A percentile compares a stretch with the other conserved stretches of the same genome.
Conservation (phyloP, 2,329 filamentous ascomycete genomes). For the Beauveria varroae region DNA sequence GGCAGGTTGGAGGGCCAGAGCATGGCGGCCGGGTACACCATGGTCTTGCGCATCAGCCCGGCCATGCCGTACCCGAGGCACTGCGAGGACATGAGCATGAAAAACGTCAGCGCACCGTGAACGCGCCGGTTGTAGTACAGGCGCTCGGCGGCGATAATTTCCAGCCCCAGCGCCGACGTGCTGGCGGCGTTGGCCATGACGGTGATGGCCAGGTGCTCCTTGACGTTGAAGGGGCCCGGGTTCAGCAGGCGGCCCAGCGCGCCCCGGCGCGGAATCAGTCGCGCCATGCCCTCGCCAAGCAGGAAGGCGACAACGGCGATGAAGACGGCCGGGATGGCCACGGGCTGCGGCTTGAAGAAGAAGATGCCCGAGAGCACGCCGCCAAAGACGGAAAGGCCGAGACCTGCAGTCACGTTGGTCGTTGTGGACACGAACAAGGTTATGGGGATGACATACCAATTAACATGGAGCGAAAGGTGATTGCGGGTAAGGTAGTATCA, state of each 20-base stretch:
- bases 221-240: conserved; percentile 19
- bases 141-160: conserved; percentile 36
- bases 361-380: conserved; percentile 5
- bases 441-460: background rate
- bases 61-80: conserved; percentile 41
- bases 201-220: conserved; percentile 27
- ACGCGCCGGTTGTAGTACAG: conserved; percentile 37
- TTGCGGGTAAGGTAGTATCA: background rate
- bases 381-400: conserved; percentile 8
- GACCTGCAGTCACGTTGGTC: background rate
- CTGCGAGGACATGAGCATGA: conserved; percentile 40
- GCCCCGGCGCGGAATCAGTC: background rate
- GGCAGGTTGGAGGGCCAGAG: conserved; percentile 21
- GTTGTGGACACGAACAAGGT: background rate
- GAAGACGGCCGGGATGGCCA: conserved; percentile 6
- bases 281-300: conserved; percentile 5
- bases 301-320: conserved; percentile 7
- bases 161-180: conserved; percentile 23
- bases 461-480: conserved; percentile 1
- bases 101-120: conserved; percentile 31
- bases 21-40: conserved; percentile 42
- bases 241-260: conserved; percentile 19
- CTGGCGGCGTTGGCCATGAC: conserved; percentile 37
- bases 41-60: conserved; percentile 36
- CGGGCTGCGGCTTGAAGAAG: conserved; percentile 10